phyloP scores from a whole-genome alignment of 139 green algal species.

The Chlorella sorokiniana region DNA sequence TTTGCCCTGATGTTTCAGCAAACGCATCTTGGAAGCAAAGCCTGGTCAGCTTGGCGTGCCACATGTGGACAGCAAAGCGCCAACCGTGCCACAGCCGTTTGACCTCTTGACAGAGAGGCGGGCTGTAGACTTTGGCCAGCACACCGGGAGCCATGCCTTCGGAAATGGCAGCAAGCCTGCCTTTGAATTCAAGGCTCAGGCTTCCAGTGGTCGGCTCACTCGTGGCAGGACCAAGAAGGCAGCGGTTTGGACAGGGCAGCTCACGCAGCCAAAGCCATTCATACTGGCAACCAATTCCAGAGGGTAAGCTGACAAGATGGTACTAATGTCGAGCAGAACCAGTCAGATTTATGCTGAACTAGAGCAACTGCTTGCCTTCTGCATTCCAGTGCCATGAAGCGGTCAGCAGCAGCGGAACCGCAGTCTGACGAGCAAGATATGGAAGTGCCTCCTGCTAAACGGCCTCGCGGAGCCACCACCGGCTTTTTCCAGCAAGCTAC shows the following conservation, averaged over 20 bases:
- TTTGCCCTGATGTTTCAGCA: constrained; percentile 32
- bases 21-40: constrained; percentile 41
- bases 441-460: neutral
- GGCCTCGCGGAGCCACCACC: neutral
- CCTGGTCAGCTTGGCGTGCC: constrained; percentile 53
- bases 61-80: constrained; percentile 42
- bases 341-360: too few relatives aligned
- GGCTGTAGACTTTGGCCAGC: too few relatives aligned
- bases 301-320: constrained; percentile 19
- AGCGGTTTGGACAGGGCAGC: neutral
- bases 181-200: constrained; percentile 41
- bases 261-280: constrained; percentile 64
- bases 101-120: constrained; percentile 49
- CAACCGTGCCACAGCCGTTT: constrained; percentile 53
- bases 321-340: too few relatives aligned
- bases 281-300: constrained; percentile 49
- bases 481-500: constrained; percentile 10
- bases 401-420: constrained; percentile 31
- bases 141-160: neutral
- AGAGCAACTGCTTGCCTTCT: neutral
- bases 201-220: neutral
- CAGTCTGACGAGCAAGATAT: constrained; percentile 21
- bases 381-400: constrained; percentile 13
- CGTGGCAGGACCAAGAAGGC: constrained; percentile 29
- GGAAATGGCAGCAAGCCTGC: too few relatives aligned